Conservation (phyloP, 2,329 filamentous ascomycete genomes). For the Pyrenophora teres region DNA sequence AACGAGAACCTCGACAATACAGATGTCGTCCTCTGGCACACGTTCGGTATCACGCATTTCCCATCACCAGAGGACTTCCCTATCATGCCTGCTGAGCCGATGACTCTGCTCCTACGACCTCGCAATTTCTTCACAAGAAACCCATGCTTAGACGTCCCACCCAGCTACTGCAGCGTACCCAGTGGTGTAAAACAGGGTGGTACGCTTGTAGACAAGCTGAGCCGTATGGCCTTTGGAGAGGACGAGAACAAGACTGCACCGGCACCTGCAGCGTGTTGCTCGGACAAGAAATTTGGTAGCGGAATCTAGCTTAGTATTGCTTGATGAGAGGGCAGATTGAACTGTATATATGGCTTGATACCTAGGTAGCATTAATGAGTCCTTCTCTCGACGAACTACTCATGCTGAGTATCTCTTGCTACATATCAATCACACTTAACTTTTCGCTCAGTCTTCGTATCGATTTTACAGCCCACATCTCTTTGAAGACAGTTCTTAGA, state of each 20-base stretch:
- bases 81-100: slow-evolving; percentile 81
- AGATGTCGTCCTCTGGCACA: slow-evolving; percentile 91
- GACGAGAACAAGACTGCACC: slow-evolving; percentile 30
- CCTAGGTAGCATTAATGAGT: not conserved
- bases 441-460: no score
- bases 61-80: slow-evolving; percentile 89
- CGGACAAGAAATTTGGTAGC: slow-evolving; percentile 25
- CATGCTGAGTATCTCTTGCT: no score
- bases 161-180: slow-evolving; percentile 73
- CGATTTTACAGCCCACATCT: no score
- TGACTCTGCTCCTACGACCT: slow-evolving; percentile 77
- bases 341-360: not conserved
- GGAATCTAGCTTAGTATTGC: slow-evolving; percentile 11
- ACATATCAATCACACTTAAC: no score
- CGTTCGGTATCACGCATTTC: slow-evolving; percentile 89
- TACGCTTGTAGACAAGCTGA: slow-evolving; percentile 56
- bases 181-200: slow-evolving; percentile 65
- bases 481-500: no score
- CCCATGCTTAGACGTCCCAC: slow-evolving; percentile 79
- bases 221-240: slow-evolving; percentile 54
- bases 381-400: not conserved
- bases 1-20: slow-evolving; percentile 74
- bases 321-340: not conserved
- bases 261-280: slow-evolving; percentile 20
- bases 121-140: slow-evolving; percentile 83